These are phyloP conservation scores for Ochetophila trinervis DNA, from an alignment of 306 rosid genomes.

Conservation along the genomic window DNA sequence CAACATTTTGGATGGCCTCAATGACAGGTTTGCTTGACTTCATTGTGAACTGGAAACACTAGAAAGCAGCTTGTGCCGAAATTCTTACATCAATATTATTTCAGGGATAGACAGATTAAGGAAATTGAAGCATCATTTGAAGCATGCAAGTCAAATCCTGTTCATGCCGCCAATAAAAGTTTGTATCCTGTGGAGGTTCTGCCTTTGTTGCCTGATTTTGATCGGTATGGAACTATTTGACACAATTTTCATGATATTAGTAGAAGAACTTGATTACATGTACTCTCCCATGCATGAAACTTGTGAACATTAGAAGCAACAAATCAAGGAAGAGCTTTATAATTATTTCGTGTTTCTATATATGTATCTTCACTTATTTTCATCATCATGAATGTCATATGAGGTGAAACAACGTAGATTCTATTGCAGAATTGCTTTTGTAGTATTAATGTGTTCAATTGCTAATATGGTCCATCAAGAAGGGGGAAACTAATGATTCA, in stretches of 20 bases:
- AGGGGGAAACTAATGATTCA: no score
- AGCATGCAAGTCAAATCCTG: constrained; percentile 86
- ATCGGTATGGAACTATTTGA: constrained; percentile 51
- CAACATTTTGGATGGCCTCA: constrained; percentile 62
- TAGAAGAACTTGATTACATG: no score
- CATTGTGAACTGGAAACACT: not conserved
- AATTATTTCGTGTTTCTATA: no score
- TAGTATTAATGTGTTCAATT: no score
- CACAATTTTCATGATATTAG: not conserved
- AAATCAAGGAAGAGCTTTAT: no score
- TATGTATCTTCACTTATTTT: no score
- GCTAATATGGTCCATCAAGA: no score
- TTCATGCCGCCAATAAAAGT: constrained; percentile 84
- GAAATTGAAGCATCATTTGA: constrained; percentile 96
- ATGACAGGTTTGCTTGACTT: constrained; percentile 53
- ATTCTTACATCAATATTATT: constrained; percentile 19
- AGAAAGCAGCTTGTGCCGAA: constrained; percentile 1
- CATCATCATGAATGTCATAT: no score
- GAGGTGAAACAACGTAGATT: no score
- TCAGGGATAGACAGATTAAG: constrained; percentile 91
- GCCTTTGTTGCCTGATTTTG: constrained; percentile 87
- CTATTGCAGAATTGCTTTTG: no score
- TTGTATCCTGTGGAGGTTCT: constrained; percentile 90
- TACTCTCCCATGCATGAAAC: no score
- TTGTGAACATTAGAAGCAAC: no score